phyloP scores from a whole-genome alignment of 116 monocot genomes.

The Cymodocea nodosa region DNA sequence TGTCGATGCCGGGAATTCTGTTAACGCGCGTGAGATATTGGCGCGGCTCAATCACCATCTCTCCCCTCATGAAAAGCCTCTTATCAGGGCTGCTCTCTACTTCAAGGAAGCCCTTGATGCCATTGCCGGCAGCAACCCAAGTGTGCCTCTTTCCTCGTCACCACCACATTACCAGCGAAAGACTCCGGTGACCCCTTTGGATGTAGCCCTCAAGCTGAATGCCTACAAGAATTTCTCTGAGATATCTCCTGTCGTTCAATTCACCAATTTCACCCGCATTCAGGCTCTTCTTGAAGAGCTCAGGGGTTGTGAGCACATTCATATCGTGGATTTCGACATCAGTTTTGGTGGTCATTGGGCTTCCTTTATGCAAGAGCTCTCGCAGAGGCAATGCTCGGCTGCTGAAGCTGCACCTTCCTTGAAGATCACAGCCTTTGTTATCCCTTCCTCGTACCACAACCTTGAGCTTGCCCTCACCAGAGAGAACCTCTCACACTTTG shows the following conservation, averaged over 20 bases:
- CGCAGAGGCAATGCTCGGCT: conserved; percentile 31
- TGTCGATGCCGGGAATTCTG: conserved; percentile 55
- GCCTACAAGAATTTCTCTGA: conserved; percentile 83
- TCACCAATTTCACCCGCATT: conserved; percentile 66
- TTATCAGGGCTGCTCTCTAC: conserved; percentile 65
- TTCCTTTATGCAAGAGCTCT: conserved; percentile 84
- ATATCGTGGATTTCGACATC: conserved; percentile 78
- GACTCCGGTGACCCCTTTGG: conserved; percentile 24
- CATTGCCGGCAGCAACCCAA: conserved; percentile 8
- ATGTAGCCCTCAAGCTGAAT: conserved; percentile 57
- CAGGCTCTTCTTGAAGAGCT: conserved; percentile 82
- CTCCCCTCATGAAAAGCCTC: conserved; percentile 59
- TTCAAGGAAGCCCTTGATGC: conserved; percentile 61
- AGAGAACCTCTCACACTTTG: conserved; percentile 71
- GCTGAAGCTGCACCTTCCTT: conserved; percentile 13
- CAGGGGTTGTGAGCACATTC: conserved; percentile 28
- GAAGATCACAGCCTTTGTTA: conserved; percentile 58
- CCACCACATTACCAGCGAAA: neutral
- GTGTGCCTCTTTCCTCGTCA: neutral
- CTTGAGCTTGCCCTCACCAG: conserved; percentile 64
- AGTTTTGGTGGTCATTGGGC: conserved; percentile 84
- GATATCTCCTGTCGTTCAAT: conserved; percentile 67
- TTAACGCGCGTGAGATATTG: conserved; percentile 96
- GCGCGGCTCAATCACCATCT: conserved; percentile 99
- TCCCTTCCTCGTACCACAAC: conserved; percentile 34